Conservation (phyloP, 179 eudicot genomes). For the Sideroxylon spinosum region DNA sequence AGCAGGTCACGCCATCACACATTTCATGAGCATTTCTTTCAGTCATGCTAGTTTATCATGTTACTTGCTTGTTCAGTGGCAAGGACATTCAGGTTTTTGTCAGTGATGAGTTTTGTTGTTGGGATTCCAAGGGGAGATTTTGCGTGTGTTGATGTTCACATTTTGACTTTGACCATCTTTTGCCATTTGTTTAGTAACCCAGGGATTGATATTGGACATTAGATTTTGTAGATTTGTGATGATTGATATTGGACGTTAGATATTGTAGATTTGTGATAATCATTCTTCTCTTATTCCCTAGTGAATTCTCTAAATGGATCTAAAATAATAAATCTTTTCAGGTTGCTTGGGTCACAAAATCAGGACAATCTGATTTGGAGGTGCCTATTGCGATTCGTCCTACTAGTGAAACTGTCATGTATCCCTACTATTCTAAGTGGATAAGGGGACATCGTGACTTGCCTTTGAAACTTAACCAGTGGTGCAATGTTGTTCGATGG, state of each 20-base stretch:
- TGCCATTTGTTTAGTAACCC: not conserved
- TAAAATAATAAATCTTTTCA: constrained; percentile 19
- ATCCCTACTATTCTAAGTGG: constrained; percentile 85
- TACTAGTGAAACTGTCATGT: constrained; percentile 89
- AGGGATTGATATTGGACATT: not conserved
- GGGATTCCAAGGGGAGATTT: not conserved
- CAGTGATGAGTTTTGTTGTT: not conserved
- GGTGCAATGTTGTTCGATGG: constrained; percentile 94
- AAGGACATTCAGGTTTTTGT: too few relatives aligned
- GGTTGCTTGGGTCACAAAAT: constrained; percentile 97
- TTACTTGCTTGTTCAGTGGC: too few relatives aligned
- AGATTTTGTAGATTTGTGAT: too few relatives aligned
- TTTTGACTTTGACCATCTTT: not conserved
- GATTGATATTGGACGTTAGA: not conserved
- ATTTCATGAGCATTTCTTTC: too few relatives aligned
- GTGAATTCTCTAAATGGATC: not conserved
- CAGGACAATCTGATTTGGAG: constrained; percentile 72
- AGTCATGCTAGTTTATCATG: too few relatives aligned
- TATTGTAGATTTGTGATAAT: not conserved
- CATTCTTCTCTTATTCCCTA: not conserved
- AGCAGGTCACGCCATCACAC: too few relatives aligned
- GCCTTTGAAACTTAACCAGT: constrained; percentile 75
- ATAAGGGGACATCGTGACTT: constrained; percentile 89
- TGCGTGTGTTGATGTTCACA: not conserved
- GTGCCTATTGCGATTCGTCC: constrained; percentile 85